Base-by-base conservation (phyloP, 805 yeast species). In the Metschnikowia lochheadii region DNA sequence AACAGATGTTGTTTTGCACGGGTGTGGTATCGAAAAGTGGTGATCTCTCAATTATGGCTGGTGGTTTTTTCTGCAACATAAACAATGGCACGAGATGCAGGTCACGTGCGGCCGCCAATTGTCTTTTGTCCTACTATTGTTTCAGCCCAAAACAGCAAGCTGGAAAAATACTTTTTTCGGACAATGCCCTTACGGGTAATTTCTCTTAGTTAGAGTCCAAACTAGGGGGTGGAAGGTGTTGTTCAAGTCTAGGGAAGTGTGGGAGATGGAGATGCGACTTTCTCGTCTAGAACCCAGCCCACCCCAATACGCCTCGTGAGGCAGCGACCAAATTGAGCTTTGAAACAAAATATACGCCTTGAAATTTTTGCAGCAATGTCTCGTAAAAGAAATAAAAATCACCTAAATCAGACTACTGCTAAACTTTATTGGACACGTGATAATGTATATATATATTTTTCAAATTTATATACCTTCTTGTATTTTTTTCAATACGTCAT, bases 21-120 rank as follows among this genome's bases (percentile, higher is more conserved):
- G 26, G 32, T 20, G 36, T 20, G 20, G 45, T 17, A 20, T 20
- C 45, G 21, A 42, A 42, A 42, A 42, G 38, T 33, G 36, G 45
- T 42, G 45, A 13, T 18, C 7, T 21, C 34, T 44, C 26, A 17
- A 35, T 34, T 37, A 17, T 32, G 45, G 45, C 45, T 41, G 46
- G 39, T 43, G 32, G 46, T 44, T 44, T 44, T 44, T 44, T 44
- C 46, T 44, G 40, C 46, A 44, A 44, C 40, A 44, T 35, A 44
- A 44, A 44, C 46, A 44, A 44, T 35, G 26, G 46, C 46, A 44
- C 40, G 40, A 15, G 46, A 35, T 26, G 46, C 40, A 26, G 17
- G 34, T 44, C 46, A 44, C 46, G 46, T 36, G 46, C 13, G 34
- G n/a, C 11, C 14, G 40, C 29, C 29, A 26, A 26, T 26, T 26